Evolutionary conservation across 768 basidiomycete species (phyloP).

Genomic region (Thelephora ganbajun): DNA sequence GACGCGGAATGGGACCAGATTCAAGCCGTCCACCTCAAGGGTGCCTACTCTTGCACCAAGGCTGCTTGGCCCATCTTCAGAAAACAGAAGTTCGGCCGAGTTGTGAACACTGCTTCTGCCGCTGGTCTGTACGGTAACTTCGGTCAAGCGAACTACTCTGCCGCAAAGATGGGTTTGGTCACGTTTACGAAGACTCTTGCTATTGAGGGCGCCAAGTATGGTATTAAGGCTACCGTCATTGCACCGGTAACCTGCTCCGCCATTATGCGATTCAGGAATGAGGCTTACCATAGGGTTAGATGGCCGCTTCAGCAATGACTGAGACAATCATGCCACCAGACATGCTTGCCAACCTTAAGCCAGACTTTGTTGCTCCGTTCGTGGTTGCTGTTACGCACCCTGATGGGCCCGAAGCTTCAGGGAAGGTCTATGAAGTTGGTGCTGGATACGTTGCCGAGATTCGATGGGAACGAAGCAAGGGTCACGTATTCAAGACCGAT

Average conservation of each 20-base stretch:
- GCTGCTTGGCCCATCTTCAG: constrained; percentile 95
- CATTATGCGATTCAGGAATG: not conserved
- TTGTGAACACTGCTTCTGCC: constrained; percentile 91
- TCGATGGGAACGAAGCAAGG: constrained; percentile 86
- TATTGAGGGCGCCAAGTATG: constrained; percentile 83
- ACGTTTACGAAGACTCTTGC: constrained; percentile 90
- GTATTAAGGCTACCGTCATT: constrained; percentile 75
- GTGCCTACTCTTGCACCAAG: constrained; percentile 83
- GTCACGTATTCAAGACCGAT: constrained; percentile 82
- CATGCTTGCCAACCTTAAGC: constrained; percentile 84
- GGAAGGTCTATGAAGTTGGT: constrained; percentile 83
- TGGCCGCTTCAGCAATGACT: constrained; percentile 95
- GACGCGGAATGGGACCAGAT: constrained; percentile 91
- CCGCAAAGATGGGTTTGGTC: constrained; percentile 94
- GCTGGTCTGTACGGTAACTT: constrained; percentile 96
- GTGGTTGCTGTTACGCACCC: constrained; percentile 82
- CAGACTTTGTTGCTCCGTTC: constrained; percentile 86
- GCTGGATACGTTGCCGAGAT: constrained; percentile 87
- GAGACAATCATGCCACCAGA: constrained; percentile 92
- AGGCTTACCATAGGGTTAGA: constrained; percentile 25
- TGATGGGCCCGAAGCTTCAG: constrained; percentile 64
- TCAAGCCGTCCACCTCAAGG: constrained; percentile 84
- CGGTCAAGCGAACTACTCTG: constrained; percentile 95
- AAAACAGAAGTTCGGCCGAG: constrained; percentile 86
- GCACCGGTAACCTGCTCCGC: constrained; percentile 53